These are phyloP conservation scores for Parasitella parasitica DNA, from an alignment of 371 early-diverging fungal species.

Conservation along the genomic window DNA sequence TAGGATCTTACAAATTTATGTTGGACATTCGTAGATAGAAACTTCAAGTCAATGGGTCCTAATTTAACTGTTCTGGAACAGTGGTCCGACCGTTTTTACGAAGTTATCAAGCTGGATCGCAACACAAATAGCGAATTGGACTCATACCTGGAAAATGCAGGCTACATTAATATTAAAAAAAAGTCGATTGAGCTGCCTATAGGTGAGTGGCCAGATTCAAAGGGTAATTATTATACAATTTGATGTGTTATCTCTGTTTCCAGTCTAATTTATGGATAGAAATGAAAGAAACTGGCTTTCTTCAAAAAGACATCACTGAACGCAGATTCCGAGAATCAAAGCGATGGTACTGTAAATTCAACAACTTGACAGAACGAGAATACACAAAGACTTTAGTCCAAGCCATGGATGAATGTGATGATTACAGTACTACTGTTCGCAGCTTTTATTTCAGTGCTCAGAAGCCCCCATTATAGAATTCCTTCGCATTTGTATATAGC, in stretches of 20 bases:
- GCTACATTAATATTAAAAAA: constrained; percentile 3
- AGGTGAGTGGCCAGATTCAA: constrained; percentile 25
- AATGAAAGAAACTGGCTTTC: constrained; percentile 26
- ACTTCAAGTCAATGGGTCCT: constrained; percentile 10
- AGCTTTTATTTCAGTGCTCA: constrained; percentile 13
- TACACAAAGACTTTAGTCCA: not conserved
- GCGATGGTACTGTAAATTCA: constrained; percentile 20
- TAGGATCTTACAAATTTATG: too few relatives aligned
- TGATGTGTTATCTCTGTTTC: too few relatives aligned
- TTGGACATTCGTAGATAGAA: not conserved
- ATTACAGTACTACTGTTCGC: not conserved
- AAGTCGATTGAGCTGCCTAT: constrained; percentile 13
- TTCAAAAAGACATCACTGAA: constrained; percentile 23
- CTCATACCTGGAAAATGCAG: constrained; percentile 4
- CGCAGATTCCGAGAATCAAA: constrained; percentile 14
- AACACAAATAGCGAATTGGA: constrained; percentile 2
- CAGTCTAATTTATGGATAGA: too few relatives aligned
- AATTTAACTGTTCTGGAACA: constrained; percentile 1
- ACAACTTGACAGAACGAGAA: constrained; percentile 14
- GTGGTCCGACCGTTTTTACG: constrained; percentile 6
- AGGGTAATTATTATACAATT: constrained; percentile 13
- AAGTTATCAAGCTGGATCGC: constrained; percentile 10
- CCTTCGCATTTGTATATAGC: not conserved
- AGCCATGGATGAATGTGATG: constrained; percentile 19
- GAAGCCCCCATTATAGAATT: constrained; percentile 4